Evolutionary conservation across 306 rosid species (phyloP).

Genomic region (Glycyrrhiza uralensis): DNA sequence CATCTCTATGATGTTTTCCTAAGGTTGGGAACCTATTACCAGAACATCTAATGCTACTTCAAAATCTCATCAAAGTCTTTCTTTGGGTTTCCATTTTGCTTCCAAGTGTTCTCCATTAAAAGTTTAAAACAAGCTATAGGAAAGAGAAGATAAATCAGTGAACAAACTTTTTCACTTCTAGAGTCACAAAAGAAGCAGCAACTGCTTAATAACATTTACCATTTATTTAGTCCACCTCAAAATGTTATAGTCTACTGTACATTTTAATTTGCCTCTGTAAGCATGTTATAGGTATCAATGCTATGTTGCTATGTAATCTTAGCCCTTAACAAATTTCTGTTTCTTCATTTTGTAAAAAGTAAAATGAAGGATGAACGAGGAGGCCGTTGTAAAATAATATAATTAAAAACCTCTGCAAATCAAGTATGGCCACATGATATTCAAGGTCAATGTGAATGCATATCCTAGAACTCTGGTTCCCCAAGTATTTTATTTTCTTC

Average conservation of each 20-base stretch:
- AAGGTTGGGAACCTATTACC: slow-evolving; percentile 42
- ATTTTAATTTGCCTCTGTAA: background rate
- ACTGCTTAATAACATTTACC: background rate
- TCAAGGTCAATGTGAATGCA: background rate
- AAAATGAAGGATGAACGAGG: too few relatives aligned
- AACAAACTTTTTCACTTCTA: background rate
- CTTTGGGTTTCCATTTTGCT: background rate
- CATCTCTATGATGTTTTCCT: slow-evolving; percentile 64
- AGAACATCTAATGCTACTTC: slow-evolving; percentile 25
- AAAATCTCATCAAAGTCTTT: background rate
- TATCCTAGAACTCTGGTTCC: too few relatives aligned
- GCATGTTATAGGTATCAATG: background rate
- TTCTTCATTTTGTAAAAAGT: too few relatives aligned
- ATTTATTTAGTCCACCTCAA: background rate
- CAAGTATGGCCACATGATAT: background rate
- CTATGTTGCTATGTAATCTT: background rate
- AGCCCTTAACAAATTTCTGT: too few relatives aligned
- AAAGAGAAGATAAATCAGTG: background rate
- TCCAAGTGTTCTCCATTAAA: background rate
- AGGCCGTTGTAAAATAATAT: too few relatives aligned
- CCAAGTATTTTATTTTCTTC: too few relatives aligned
- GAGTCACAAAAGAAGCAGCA: background rate
- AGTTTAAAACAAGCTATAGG: background rate
- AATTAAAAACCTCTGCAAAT: background rate
- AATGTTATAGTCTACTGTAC: background rate